A percentile compares a stretch with the other conserved stretches of the same genome.
Conservation (phyloP, 768 basidiomycete species). For the Termitomyces titanicus region DNA sequence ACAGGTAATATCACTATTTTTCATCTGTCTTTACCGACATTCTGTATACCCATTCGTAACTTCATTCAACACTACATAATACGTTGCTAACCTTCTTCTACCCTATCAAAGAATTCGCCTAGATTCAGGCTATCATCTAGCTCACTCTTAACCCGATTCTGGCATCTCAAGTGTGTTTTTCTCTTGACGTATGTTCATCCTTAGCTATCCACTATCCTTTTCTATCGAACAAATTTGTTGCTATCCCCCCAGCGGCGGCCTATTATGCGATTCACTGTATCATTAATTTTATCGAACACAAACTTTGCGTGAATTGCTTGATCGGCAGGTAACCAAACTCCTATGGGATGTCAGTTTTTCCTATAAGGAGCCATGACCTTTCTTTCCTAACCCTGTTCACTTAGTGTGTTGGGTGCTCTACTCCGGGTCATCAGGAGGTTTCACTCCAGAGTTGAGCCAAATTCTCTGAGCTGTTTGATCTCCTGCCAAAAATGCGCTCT, state of each 20-base stretch:
- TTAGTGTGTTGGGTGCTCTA: not conserved
- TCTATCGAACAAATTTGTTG: no score
- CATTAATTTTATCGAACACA: no score
- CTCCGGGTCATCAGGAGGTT: not conserved
- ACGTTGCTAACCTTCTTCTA: not conserved
- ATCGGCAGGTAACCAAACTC: not conserved
- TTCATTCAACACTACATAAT: not conserved
- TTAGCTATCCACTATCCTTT: not conserved
- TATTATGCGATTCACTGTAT: no score
- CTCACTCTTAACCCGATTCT: not conserved
- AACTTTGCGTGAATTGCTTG: not conserved
- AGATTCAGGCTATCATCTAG: not conserved
- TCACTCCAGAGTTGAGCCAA: conserved; percentile 55
- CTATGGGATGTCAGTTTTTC: not conserved
- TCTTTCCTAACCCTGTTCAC: not conserved
- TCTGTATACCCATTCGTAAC: not conserved
- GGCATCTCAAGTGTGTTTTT: not conserved
- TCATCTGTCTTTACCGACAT: no score
- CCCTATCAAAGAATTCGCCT: not conserved
- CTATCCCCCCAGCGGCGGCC: no score
- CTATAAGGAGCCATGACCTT: not conserved
- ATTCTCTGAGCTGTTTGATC: conserved; percentile 43
- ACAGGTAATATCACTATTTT: no score
- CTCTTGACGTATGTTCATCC: not conserved
- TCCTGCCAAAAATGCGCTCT: conserved; percentile 30